Evolutionary conservation across 192 early-diverging fungal genomes (phyloP), one percentile per base, ranked within the genome.

Genomic region (Lunasporangiospora selenospora): DNA sequence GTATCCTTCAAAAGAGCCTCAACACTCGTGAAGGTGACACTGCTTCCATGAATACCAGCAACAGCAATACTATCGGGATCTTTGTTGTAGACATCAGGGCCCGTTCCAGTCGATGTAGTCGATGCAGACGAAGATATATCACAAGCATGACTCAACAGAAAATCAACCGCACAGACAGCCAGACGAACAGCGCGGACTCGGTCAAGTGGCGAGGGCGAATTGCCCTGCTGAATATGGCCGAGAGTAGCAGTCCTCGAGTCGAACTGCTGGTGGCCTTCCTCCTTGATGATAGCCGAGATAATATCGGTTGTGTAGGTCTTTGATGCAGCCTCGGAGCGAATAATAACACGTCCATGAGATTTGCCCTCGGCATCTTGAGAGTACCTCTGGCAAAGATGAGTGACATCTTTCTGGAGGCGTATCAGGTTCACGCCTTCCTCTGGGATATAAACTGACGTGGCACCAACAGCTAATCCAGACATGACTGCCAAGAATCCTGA

Each of bases 201-300:
- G 81, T 99, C 97, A 39, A 97, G 67, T n/a, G 97, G 96, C 24
- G 89, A 89, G 21, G 97, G 95, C 11, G 91, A 87, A 56, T 89
- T 91, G 34, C 97, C 97, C 75, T 99, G 97, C 75, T 98, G 97
- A 54, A 95, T 81, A 59, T 99, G 97, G 19, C 97, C 97, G 32
- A 99, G 82, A 6, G 95, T 90, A 12, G 95, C 85, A 10, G 95
- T 95, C 40, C 92, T 85, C 0, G 92, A 92, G 76, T 96, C 95
- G 71, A 92, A 99, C 63, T 95, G 85, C 1, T 89, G 91, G 37
- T 87, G 80, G 19, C 92, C 90, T 75, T 99, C 97, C 18, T 90
- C 89, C 48, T 90, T 84, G 69, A 97, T 82, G 38, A 99, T 98
- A 23, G 78, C 81, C 7, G 89, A 85, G 13, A 98, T 86, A 51